These are phyloP conservation scores for Pythium phragmitis DNA, from an alignment of 352 stramenopile species.

Conservation along the genomic window DNA sequence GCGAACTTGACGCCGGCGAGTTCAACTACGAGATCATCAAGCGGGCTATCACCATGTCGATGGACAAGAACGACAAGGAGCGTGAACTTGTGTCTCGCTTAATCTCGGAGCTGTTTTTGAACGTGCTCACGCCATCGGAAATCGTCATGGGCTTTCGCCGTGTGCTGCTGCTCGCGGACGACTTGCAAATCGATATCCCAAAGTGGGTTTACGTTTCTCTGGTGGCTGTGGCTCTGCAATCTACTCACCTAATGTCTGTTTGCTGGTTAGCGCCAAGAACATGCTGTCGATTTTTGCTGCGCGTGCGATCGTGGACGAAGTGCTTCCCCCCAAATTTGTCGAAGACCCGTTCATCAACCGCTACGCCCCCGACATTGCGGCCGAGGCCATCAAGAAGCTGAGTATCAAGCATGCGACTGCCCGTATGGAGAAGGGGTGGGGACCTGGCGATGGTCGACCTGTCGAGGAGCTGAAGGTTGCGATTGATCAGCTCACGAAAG, in stretches of 20 bases:
- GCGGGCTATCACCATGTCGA: conserved; percentile 92
- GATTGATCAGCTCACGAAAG: conserved; percentile 95
- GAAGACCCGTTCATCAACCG: conserved; percentile 94
- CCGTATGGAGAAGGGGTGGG: conserved; percentile 97
- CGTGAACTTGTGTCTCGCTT: conserved; percentile 91
- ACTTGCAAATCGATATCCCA: conserved; percentile 96
- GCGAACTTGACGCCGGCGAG: conserved; percentile 61
- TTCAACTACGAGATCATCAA: conserved; percentile 95
- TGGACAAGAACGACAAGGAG: conserved; percentile 94
- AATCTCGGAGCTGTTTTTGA: conserved; percentile 93
- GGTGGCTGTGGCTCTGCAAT: too few species aligned
- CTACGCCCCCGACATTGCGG: conserved; percentile 94
- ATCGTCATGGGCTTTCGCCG: conserved; percentile 94
- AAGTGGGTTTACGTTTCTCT: conserved; percentile 36
- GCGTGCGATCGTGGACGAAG: conserved; percentile 97
- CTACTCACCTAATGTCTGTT: neutral
- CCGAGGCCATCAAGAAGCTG: conserved; percentile 95
- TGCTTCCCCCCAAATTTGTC: conserved; percentile 97
- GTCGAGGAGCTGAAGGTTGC: conserved; percentile 93
- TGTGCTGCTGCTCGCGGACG: conserved; percentile 94
- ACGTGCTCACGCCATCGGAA: conserved; percentile 72
- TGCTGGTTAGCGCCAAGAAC: conserved; percentile 55
- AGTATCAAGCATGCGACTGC: conserved; percentile 96
- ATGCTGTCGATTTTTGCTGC: conserved; percentile 97
- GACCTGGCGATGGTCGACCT: conserved; percentile 90